Conservation (phyloP, 2,329 filamentous ascomycete genomes). For the Alternaria gansuensis region DNA sequence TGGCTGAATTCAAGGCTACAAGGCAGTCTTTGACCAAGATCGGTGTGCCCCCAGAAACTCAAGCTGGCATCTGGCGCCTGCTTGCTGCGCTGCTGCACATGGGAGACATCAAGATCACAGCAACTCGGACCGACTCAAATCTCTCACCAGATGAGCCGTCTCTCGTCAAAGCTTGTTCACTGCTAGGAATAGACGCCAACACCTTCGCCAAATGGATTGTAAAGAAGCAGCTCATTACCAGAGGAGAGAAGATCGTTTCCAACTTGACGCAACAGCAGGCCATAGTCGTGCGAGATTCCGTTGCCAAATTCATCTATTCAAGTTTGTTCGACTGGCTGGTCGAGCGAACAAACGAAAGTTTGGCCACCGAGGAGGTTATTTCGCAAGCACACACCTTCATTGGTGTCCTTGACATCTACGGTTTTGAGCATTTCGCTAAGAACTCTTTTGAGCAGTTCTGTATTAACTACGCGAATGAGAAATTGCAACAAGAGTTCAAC, state of each 20-base stretch:
- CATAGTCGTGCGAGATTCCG: conserved; percentile 92
- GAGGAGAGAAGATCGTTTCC: conserved; percentile 96
- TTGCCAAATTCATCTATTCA: conserved; percentile 98
- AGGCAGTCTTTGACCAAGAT: conserved; percentile 87
- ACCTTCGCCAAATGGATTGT: conserved; percentile 98
- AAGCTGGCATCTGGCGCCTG: conserved; percentile 86
- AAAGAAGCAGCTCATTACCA: conserved; percentile 96
- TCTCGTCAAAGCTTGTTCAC: conserved; percentile 79
- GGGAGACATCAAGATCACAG: conserved; percentile 95
- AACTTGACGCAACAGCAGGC: conserved; percentile 95
- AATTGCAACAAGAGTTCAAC: conserved; percentile 98
- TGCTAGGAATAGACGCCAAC: conserved; percentile 84
- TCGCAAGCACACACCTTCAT: conserved; percentile 88
- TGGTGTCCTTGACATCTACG: conserved; percentile 98
- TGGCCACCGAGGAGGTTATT: conserved; percentile 88
- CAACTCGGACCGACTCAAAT: conserved; percentile 86
- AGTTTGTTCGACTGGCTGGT: conserved; percentile 99
- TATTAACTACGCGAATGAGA: conserved; percentile 99
- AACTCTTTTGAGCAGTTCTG: conserved; percentile 99
- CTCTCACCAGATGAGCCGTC: conserved; percentile 83
- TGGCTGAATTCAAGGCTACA: conserved; percentile 89
- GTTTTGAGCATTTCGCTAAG: conserved; percentile 98
- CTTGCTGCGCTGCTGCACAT: conserved; percentile 91
- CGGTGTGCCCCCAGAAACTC: conserved; percentile 77
- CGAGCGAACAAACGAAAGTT: conserved; percentile 90